phyloP scores from a whole-genome alignment of 2,329 filamentous ascomycete species.

The Fusarium succisae region DNA sequence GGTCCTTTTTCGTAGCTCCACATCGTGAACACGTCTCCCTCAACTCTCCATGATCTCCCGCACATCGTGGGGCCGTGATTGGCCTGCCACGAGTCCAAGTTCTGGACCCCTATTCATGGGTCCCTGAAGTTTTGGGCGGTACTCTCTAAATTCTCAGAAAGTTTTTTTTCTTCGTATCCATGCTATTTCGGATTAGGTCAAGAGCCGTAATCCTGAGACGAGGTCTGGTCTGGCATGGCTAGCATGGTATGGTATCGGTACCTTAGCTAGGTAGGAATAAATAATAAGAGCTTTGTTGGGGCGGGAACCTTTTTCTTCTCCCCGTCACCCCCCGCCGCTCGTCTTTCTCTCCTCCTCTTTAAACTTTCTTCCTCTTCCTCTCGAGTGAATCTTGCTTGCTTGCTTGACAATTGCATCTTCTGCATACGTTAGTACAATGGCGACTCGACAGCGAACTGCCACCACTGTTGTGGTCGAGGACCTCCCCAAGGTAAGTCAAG shows the following conservation, averaged over 20 bases:
- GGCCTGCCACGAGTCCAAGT: constrained; percentile 16
- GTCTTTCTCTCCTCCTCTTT: not conserved
- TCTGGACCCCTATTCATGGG: constrained; percentile 41
- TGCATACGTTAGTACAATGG: constrained; percentile 26
- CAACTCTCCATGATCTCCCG: constrained; percentile 37
- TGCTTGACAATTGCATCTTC: not conserved
- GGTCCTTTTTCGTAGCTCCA: constrained; percentile 9
- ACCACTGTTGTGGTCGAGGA: constrained; percentile 36
- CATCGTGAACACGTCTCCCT: constrained; percentile 22
- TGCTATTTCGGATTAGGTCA: constrained; percentile 39
- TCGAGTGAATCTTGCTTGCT: not conserved
- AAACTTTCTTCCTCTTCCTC: not conserved
- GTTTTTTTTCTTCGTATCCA: constrained; percentile 9
- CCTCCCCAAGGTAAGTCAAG: constrained; percentile 25
- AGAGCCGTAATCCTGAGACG: constrained; percentile 21
- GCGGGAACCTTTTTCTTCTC: not conserved
- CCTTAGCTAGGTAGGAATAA: constrained; percentile 5
- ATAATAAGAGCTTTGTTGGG: constrained; percentile 19
- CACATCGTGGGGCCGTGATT: constrained; percentile 36
- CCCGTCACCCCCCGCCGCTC: not conserved
- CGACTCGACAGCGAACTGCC: constrained; percentile 40
- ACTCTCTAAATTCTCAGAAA: not conserved
- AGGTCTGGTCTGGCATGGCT: not conserved
- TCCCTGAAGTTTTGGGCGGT: constrained; percentile 2
- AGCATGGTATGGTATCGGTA: not conserved